phyloP scores from a whole-genome alignment of 768 basidiomycete species.

The Clitopilus passeckerianus region DNA sequence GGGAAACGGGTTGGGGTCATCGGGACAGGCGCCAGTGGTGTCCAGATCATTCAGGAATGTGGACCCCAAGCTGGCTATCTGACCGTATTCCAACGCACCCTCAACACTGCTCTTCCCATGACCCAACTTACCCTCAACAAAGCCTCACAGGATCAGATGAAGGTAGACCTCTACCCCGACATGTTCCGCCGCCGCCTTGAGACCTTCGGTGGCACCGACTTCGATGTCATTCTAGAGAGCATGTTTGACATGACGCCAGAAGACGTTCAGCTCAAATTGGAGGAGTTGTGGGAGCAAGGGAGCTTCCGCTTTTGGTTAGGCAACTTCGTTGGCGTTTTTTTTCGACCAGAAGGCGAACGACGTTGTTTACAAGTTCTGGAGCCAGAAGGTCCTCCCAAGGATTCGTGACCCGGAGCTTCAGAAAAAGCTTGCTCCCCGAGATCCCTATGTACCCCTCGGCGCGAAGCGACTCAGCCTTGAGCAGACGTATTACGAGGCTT shows the following conservation, averaged over 20 bases:
- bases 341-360: constrained; percentile 3
- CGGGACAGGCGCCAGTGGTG: constrained; percentile 13
- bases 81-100: constrained; percentile 13
- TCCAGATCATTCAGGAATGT: constrained; percentile 11
- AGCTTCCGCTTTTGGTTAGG: constrained; percentile 6
- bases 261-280: constrained; percentile 7
- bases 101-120: constrained; percentile 1
- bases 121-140: background rate
- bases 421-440: constrained; percentile 10
- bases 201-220: constrained; percentile 3
- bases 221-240: constrained; percentile 1
- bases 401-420: constrained; percentile 5
- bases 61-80: constrained; percentile 7
- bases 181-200: constrained; percentile 6
- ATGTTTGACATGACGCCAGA: constrained; percentile 6
- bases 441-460: constrained; percentile 4
- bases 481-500: constrained; percentile 5
- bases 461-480: constrained; percentile 8
- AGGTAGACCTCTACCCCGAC: constrained; percentile 2
- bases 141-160: constrained; percentile 2
- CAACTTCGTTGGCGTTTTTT: constrained; percentile 5
- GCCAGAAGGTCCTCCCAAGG: constrained; percentile 7
- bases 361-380: constrained; percentile 11
- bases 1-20: constrained; percentile 14
- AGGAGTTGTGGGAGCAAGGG: constrained; percentile 8